Evolutionary conservation across 2,329 filamentous ascomycete species (phyloP).

Genomic region (Albophoma yamanashiensis): DNA sequence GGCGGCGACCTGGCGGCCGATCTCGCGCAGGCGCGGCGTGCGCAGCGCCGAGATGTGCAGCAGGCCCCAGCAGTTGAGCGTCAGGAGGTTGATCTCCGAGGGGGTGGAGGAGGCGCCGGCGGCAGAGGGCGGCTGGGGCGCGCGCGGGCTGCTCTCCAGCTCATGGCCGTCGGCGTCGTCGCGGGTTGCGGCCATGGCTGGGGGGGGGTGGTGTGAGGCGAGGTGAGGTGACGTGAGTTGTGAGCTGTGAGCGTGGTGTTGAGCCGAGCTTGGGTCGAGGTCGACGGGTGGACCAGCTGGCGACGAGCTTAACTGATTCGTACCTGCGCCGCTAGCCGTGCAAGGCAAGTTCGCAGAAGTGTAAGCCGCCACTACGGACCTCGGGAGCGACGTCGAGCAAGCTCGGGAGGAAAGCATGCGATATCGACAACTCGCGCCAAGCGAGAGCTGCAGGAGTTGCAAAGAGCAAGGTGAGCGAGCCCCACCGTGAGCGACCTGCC

Average conservation of each 20-base stretch:
- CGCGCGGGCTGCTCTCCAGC: not conserved
- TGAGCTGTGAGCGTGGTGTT: not conserved
- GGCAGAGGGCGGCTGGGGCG: not conserved
- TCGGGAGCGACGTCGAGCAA: not conserved
- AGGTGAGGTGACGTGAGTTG: too few species aligned
- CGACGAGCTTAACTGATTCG: not conserved
- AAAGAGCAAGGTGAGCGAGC: not conserved
- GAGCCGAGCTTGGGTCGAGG: not conserved
- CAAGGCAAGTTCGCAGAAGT: too few species aligned
- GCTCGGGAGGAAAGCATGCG: not conserved
- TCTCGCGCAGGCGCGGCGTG: constrained; percentile 67
- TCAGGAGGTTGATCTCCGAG: constrained; percentile 64
- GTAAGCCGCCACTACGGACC: not conserved
- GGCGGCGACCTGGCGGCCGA: constrained; percentile 67
- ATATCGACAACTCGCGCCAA: not conserved
- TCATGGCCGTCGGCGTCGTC: not conserved
- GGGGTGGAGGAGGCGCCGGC: constrained; percentile 23
- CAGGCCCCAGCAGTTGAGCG: constrained; percentile 95
- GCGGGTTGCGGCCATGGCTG: not conserved
- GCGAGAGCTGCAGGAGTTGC: not conserved
- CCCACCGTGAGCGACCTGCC: too few species aligned
- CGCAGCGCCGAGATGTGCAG: constrained; percentile 76
- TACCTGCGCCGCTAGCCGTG: too few species aligned
- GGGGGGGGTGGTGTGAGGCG: not conserved
- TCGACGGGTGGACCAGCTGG: not conserved